Conservation (phyloP, 2,329 filamentous ascomycete species). For the Trichoderma arundinaceum region DNA sequence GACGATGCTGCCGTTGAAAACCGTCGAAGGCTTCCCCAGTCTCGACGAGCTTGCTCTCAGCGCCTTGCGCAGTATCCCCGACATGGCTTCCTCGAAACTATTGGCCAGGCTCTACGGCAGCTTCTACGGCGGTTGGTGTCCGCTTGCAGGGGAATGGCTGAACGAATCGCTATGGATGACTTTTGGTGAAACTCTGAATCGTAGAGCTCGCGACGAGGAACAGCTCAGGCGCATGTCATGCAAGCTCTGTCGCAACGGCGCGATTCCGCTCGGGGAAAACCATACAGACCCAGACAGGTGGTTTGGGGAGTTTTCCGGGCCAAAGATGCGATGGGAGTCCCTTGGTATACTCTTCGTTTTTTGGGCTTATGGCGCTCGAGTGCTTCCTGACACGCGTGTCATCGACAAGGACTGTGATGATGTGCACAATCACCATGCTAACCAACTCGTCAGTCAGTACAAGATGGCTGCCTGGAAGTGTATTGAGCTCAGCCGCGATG, state of each 20-base stretch:
- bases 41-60: conserved; percentile 15
- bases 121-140: conserved; percentile 16
- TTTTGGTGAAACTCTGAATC: neutral
- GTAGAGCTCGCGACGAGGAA: neutral
- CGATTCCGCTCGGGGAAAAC: conserved; percentile 44
- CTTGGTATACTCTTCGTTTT: conserved; percentile 46
- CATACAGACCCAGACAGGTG: conserved; percentile 45
- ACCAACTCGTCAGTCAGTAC: conserved; percentile 4
- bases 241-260: conserved; percentile 47
- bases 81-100: conserved; percentile 6
- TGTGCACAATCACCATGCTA: neutral
- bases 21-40: neutral
- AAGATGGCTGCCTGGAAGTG: conserved; percentile 27
- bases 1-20: conserved; percentile 1
- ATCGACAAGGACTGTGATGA: conserved; percentile 1
- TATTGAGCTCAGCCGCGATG: conserved; percentile 29
- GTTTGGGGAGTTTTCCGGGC: conserved; percentile 47
- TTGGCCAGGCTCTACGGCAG: neutral
- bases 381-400: conserved; percentile 3
- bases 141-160: conserved; percentile 3
- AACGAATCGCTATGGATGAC: conserved; percentile 13
- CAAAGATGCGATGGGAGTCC: conserved; percentile 51
- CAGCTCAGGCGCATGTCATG: conserved; percentile 39
- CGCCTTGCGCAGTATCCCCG: conserved; percentile 15
- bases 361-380: conserved; percentile 21